Base-by-base conservation (phyloP, 768 basidiomycete genomes). In the Arthromyces matolae region DNA sequence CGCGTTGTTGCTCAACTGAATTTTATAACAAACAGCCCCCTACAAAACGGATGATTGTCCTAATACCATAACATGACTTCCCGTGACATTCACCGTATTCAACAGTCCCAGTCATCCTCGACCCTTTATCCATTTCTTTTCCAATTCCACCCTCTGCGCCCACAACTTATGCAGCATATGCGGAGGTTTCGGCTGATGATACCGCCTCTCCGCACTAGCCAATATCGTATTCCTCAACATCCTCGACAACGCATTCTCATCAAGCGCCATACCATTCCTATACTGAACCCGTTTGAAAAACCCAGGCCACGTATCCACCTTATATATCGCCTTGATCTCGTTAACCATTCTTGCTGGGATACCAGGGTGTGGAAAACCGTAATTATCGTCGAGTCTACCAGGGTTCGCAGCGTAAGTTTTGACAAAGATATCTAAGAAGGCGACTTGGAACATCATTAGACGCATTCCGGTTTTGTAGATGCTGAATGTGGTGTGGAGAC, bases 361-460 rank as follows among this genome's bases (percentile, higher is more conserved):
- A 14, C 61, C 60, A 36, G 66, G 64, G 20, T 70, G 67, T 5
- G 70, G 63, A 55, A 75, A 74, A 8, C 72, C 75, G 45, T 75
- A 75, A 51, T 69, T 71, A 47, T 70, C 67, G 52, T 72, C 71
- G 34, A 73, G 54, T 20, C 60, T 57, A 18, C 59, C 40, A 4
- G 50, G 53, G 22, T 51, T 49, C 25, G 50, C 40, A 2, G 55
- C 62, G 36, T 73, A 72, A 12, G 65, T 66, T n/a, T 59, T 55
- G 55, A 70, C 63, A 51, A 75, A 74, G 25, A 69, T 53, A 40
- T 65, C 55, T 25, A 74, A 57, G 63, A 76, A 75, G n/a, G 68
- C 66, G 45, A 72, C 61, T 47, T 76, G 73, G 64, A 74, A 75
- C 72, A 73, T 73, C 50, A 73, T 67, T 23, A 72, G 59, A 5